Conservation (phyloP, 164 flowering plant species). For the Piper betle region DNA sequence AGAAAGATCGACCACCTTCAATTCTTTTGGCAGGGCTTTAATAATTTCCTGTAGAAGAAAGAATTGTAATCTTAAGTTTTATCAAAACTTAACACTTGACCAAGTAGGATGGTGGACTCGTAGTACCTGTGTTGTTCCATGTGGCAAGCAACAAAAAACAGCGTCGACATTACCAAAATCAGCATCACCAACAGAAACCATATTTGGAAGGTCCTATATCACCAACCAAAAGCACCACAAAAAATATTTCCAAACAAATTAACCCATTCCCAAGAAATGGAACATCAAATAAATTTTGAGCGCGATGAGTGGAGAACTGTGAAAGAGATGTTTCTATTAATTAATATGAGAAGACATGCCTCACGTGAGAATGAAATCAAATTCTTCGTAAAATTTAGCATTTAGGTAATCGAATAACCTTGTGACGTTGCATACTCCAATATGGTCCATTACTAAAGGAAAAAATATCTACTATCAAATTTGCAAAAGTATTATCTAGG, state of each 20-base stretch:
- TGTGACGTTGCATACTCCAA: too few relatives aligned
- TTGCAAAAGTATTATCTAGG: not conserved
- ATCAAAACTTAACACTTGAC: too few relatives aligned
- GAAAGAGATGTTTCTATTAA: too few relatives aligned
- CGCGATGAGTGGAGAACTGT: too few relatives aligned
- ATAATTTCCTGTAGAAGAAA: conserved; percentile 61
- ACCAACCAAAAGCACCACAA: conserved; percentile 4
- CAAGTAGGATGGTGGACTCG: too few relatives aligned
- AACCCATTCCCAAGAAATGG: not conserved
- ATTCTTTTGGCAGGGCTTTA: conserved; percentile 60
- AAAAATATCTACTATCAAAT: not conserved
- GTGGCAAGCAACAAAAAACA: conserved; percentile 98
- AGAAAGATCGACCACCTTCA: conserved; percentile 94
- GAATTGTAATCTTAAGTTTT: not conserved
- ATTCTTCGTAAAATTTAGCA: too few relatives aligned
- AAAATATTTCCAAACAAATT: not conserved
- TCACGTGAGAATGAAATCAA: too few relatives aligned
- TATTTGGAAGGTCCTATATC: conserved; percentile 61
- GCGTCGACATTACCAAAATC: conserved; percentile 88
- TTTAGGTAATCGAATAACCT: too few relatives aligned
- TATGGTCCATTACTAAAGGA: not conserved
- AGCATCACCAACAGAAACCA: conserved; percentile 88
- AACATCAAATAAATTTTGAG: not conserved
- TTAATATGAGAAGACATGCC: too few relatives aligned
- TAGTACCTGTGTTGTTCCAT: conserved; percentile 99